These are phyloP conservation scores for Paecilomyces sp. DNA, from an alignment of 2,329 filamentous ascomycete species.

Conservation along the genomic window DNA sequence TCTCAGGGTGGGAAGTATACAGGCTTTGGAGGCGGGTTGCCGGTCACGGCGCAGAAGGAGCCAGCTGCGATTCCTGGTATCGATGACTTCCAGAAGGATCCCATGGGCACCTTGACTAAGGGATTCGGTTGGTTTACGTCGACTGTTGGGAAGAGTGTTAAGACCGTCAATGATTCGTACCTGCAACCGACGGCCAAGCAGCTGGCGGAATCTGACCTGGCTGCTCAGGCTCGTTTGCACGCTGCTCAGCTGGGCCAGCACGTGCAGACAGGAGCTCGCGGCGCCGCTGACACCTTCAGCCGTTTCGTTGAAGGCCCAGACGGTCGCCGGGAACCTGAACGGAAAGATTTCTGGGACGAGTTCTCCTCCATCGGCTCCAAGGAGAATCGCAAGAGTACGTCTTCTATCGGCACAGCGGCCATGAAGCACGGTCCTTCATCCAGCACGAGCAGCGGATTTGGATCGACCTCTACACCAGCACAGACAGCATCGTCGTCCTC, in stretches of 20 bases:
- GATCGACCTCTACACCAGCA: conserved; percentile 10
- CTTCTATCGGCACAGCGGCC: conserved; percentile 56
- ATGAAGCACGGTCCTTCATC: conserved; percentile 45
- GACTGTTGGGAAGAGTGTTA: conserved; percentile 82
- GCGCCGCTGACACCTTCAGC: conserved; percentile 71
- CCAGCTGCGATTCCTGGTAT: conserved; percentile 54
- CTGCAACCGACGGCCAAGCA: conserved; percentile 86
- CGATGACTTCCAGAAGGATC: conserved; percentile 89
- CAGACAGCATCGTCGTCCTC: conserved; percentile 11
- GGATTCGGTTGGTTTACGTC: conserved; percentile 91
- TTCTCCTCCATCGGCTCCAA: conserved; percentile 54
- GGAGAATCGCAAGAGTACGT: conserved; percentile 23
- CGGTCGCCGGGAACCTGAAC: conserved; percentile 50
- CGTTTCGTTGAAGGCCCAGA: conserved; percentile 77
- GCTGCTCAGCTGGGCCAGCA: conserved; percentile 51
- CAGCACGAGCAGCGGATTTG: background rate
- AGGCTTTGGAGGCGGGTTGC: conserved; percentile 78
- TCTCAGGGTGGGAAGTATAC: conserved; percentile 87
- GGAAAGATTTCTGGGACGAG: conserved; percentile 86
- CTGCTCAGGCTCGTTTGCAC: conserved; percentile 59
- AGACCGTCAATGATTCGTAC: conserved; percentile 83
- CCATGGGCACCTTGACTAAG: conserved; percentile 79
- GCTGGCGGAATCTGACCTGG: conserved; percentile 74
- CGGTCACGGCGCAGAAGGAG: conserved; percentile 37
- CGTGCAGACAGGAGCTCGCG: conserved; percentile 60